Evolutionary conservation across 2,329 filamentous ascomycete genomes (phyloP).

Genomic region (Chaetothyriales sp.): DNA sequence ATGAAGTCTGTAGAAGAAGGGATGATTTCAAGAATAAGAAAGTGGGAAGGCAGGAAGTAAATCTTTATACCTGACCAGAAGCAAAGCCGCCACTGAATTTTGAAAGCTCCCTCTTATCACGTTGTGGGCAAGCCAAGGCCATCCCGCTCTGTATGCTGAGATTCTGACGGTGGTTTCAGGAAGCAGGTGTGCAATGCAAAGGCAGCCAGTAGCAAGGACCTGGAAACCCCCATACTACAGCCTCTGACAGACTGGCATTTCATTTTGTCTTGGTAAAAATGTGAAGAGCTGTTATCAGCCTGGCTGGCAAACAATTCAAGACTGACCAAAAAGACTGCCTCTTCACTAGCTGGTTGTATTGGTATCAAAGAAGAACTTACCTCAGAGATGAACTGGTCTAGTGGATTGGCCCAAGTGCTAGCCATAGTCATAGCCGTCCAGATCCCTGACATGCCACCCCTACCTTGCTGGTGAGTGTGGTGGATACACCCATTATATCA

Average conservation of each 20-base stretch:
- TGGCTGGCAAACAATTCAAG: neutral
- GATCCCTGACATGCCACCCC: neutral
- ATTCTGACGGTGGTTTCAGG: too few relatives aligned
- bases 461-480: neutral
- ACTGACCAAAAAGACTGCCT: neutral
- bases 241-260: neutral
- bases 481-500: neutral
- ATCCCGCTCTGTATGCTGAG: too few relatives aligned
- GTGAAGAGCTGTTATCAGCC: neutral
- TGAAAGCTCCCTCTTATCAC: too few relatives aligned
- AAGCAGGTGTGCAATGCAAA: neutral
- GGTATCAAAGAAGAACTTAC: neutral
- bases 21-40: neutral
- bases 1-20: neutral
- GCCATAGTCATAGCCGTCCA: neutral
- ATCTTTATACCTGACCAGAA: too few relatives aligned
- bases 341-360: neutral
- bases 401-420: neutral
- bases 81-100: too few relatives aligned
- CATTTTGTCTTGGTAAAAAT: neutral
- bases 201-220: neutral
- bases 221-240: neutral
- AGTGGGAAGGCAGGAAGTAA: neutral
- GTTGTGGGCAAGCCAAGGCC: too few relatives aligned
- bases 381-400: neutral